Conservation (phyloP, 1,139 yeast genomes). For the Kurtzmaniella quercitrusa region DNA sequence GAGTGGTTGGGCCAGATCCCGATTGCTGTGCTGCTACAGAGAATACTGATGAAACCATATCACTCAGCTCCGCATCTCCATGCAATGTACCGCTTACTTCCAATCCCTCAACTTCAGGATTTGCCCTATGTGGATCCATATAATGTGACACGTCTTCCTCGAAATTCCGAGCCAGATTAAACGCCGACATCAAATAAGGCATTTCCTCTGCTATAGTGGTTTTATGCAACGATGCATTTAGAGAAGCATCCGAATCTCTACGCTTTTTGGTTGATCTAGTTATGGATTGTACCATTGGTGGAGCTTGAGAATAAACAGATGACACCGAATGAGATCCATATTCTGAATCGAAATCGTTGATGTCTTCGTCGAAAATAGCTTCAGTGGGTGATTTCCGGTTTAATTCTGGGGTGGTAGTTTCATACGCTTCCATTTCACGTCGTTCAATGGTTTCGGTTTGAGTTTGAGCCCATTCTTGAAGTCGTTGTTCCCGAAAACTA, state of each 20-base stretch:
- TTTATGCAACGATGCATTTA: slow-evolving; percentile 33
- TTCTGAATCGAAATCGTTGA: slow-evolving; percentile 23
- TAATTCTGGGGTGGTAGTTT: slow-evolving; percentile 10
- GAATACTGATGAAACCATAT: background rate
- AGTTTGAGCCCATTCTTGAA: slow-evolving; percentile 15
- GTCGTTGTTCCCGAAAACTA: slow-evolving; percentile 36
- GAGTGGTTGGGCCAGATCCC: background rate
- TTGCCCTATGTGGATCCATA: slow-evolving; percentile 18
- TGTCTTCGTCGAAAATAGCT: slow-evolving; percentile 4
- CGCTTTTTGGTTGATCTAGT: slow-evolving; percentile 10
- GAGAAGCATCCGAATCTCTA: slow-evolving; percentile 25
- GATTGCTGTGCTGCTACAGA: background rate
- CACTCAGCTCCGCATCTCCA: background rate
- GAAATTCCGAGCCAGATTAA: slow-evolving; percentile 47
- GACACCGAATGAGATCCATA: slow-evolving; percentile 26
- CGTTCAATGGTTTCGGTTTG: slow-evolving; percentile 7
- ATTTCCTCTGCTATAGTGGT: slow-evolving; percentile 51
- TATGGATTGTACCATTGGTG: slow-evolving; percentile 3
- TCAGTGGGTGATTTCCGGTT: background rate
- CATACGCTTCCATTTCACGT: slow-evolving; percentile 5
- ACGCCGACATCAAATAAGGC: slow-evolving; percentile 56
- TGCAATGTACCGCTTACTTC: background rate
- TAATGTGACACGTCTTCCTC: slow-evolving; percentile 46
- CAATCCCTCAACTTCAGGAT: slow-evolving; percentile 5
- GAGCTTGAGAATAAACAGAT: slow-evolving; percentile 13